Evolutionary conservation across 2,329 filamentous ascomycete species (phyloP), one percentile per base, ranked within the genome.

Genomic region (Ascochyta fabae): DNA sequence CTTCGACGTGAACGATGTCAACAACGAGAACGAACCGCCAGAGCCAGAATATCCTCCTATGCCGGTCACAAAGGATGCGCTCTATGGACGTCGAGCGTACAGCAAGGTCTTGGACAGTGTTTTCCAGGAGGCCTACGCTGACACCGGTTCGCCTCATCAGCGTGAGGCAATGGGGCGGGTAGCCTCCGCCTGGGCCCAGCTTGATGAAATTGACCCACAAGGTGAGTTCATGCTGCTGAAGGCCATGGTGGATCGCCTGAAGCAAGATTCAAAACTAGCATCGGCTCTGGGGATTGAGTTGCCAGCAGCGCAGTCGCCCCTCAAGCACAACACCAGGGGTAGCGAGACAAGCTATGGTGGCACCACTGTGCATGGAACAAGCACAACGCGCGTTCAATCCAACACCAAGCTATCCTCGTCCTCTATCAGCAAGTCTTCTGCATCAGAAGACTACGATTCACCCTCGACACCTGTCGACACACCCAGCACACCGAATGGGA

Each of bases 171-270:
- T 98, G 27, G 90, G 90, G 3, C 86, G 87, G 60, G 82, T 97
- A 12, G 91, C 91, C 0, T 91, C 96, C 72, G 93, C 94, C 0
- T 96, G 95, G 81, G 89, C 88, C 4, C 84, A 88, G 12, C 83
- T 99, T 29, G 91, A 98, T 73, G 86, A 90, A 40, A 83, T 94
- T 27, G 94, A 99, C 68, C 94, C 94, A 0, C 94, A 97, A 72
- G 93, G 93, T 16, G 86, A 93, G 36, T 95, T 94, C 67, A 87
- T 96, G 63, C 82, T 99, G 15, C 82, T 99, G 69, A 90, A 88
- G 68, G 84, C 86, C 53, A 85, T 96, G 61, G 83, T 96, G 58
- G 84, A 90, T n/a, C 85, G 86, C 53, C 83, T 96, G 42, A 84
- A 89, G 39, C 81, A 83, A 43, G 90, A 94, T 67, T 80, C 83